Evolutionary conservation across 306 rosid species (phyloP).

Genomic region (Rosa lucieae): DNA sequence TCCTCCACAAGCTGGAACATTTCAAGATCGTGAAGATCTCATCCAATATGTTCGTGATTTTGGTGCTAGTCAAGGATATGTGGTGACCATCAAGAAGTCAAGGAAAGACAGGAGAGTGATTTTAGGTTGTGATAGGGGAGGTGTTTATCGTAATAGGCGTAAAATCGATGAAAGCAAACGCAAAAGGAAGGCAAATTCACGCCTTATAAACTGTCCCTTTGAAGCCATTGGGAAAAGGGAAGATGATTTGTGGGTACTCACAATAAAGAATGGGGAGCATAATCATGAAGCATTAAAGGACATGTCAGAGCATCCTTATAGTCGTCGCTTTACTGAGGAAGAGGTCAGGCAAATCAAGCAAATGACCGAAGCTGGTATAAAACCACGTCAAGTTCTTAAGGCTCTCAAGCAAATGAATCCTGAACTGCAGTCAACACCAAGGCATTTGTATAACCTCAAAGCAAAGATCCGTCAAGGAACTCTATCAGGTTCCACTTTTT

Average conservation of each 20-base stretch:
- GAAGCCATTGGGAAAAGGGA: conserved; percentile 75
- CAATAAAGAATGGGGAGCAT: conserved; percentile 64
- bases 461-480: conserved; percentile 82
- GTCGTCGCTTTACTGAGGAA: conserved; percentile 73
- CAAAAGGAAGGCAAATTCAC: conserved; percentile 69
- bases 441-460: conserved; percentile 78
- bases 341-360: conserved; percentile 61
- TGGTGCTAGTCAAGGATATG: conserved; percentile 78
- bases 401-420: conserved; percentile 71
- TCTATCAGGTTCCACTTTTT: conserved; percentile 51
- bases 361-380: conserved; percentile 77
- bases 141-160: conserved; percentile 75
- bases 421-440: conserved; percentile 73
- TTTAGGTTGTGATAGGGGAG: conserved; percentile 84
- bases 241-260: conserved; percentile 65
- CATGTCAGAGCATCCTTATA: conserved; percentile 78
- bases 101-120: conserved; percentile 80
- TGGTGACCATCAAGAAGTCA: conserved; percentile 80
- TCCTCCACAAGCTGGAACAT: conserved; percentile 57
- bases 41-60: conserved; percentile 64
- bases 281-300: conserved; percentile 75
- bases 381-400: conserved; percentile 79
- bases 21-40: conserved; percentile 73
- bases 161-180: conserved; percentile 74
- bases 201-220: conserved; percentile 79